Conservation (phyloP, 2,329 filamentous ascomycete species). For the Fusarium brevicatenulatum region DNA sequence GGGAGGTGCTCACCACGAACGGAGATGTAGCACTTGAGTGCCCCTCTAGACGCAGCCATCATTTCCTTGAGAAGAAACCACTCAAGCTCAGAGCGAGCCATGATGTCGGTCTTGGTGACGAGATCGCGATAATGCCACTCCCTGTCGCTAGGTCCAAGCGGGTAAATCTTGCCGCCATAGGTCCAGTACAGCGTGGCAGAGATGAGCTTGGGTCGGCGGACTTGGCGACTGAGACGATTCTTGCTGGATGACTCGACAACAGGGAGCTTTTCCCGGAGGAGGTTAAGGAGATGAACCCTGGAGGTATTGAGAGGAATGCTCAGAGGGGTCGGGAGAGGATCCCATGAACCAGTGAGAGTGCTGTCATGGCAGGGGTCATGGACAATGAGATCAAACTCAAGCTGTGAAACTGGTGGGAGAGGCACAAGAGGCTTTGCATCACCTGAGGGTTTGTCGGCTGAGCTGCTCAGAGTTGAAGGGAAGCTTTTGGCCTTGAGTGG, state of each 20-base stretch:
- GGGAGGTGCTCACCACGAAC: constrained; percentile 32
- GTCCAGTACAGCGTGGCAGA: constrained; percentile 40
- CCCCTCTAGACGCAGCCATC: constrained; percentile 38
- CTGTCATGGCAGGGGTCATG: constrained; percentile 37
- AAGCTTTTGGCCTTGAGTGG: constrained; percentile 36
- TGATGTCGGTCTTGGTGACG: constrained; percentile 42
- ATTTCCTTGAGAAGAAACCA: constrained; percentile 45
- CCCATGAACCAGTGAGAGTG: constrained; percentile 42
- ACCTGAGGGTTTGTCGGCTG: constrained; percentile 12
- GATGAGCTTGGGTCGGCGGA: constrained; percentile 36
- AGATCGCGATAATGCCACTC: constrained; percentile 43
- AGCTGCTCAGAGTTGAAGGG: constrained; percentile 4
- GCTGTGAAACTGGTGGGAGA: constrained; percentile 2
- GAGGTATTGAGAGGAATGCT: constrained; percentile 30
- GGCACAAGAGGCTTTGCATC: background rate
- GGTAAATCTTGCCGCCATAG: constrained; percentile 38
- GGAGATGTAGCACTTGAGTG: constrained; percentile 42
- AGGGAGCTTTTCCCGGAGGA: constrained; percentile 38
- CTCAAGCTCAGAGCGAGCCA: constrained; percentile 40
- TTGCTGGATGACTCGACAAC: background rate
- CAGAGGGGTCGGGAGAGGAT: constrained; percentile 31
- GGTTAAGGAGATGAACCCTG: constrained; percentile 41
- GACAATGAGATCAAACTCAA: constrained; percentile 42
- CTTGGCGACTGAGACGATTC: background rate
- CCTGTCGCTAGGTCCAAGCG: constrained; percentile 33